A percentile compares a stretch with the other conserved stretches of the same genome.
Evolutionary conservation across 2,329 filamentous ascomycete species (phyloP).

Genomic region (Penicillium italicum): DNA sequence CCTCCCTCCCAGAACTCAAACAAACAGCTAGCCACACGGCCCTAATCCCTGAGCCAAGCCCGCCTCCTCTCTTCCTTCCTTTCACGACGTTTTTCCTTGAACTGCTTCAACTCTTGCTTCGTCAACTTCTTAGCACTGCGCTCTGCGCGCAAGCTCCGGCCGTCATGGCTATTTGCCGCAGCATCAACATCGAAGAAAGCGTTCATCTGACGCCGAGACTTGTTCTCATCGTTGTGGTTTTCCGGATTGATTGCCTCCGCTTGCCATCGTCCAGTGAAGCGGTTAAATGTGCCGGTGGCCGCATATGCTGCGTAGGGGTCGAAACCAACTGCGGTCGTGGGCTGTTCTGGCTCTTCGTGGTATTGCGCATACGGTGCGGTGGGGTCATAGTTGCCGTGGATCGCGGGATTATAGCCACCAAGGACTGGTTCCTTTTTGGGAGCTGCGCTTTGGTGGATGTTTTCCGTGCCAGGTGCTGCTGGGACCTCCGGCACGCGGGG

Average conservation of each 20-base stretch:
- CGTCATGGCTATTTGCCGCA: conserved; percentile 85
- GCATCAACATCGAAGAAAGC: conserved; percentile 95
- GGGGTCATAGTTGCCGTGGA: conserved; percentile 94
- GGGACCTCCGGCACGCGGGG: conserved; percentile 62
- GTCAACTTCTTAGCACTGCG: conserved; percentile 76
- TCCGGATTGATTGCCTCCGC: conserved; percentile 64
- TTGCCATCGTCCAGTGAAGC: conserved; percentile 84
- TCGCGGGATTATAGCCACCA: conserved; percentile 88
- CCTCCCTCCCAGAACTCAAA: background rate
- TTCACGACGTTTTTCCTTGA: conserved; percentile 82
- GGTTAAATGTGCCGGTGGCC: conserved; percentile 77
- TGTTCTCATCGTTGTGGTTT: conserved; percentile 80
- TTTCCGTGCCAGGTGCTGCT: conserved; percentile 27
- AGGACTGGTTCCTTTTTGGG: conserved; percentile 44
- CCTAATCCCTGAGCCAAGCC: conserved; percentile 82
- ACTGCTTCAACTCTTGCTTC: conserved; percentile 83
- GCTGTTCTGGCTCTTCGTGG: conserved; percentile 38
- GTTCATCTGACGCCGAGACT: conserved; percentile 82
- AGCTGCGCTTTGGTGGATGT: conserved; percentile 31
- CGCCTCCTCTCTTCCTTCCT: conserved; percentile 92
- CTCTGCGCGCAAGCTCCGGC: conserved; percentile 86
- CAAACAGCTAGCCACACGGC: conserved; percentile 25
- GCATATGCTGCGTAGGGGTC: conserved; percentile 56
- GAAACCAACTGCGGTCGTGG: conserved; percentile 13
- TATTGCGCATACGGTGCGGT: conserved; percentile 86